A percentile compares a stretch with the other conserved stretches of the same genome.
These are phyloP conservation scores for Globisporangium splendens DNA, from an alignment of 352 stramenopile genomes.

Conservation along the genomic window DNA sequence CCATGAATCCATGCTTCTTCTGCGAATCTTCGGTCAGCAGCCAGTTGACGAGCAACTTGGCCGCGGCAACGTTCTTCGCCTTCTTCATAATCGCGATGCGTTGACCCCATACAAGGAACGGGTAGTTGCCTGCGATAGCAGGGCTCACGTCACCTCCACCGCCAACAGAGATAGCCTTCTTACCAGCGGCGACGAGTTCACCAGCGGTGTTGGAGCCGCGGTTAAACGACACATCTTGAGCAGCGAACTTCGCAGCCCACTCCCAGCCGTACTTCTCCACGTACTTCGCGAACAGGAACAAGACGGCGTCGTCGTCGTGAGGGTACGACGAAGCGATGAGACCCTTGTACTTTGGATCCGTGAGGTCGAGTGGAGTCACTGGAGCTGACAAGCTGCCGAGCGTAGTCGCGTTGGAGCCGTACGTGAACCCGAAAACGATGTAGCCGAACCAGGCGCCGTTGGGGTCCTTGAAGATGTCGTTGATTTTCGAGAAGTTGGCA, in stretches of 20 bases:
- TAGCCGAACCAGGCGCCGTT: slow-evolving; percentile 34
- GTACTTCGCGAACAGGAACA: slow-evolving; percentile 46
- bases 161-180: slow-evolving; percentile 30
- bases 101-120: slow-evolving; percentile 41
- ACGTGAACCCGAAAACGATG: slow-evolving; percentile 40
- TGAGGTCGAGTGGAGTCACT: slow-evolving; percentile 24
- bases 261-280: slow-evolving; percentile 54
- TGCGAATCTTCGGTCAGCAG: slow-evolving; percentile 41
- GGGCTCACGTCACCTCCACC: background rate
- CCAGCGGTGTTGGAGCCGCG: slow-evolving; percentile 29
- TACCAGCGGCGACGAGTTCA: slow-evolving; percentile 20
- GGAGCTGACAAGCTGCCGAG: slow-evolving; percentile 10
- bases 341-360: slow-evolving; percentile 28
- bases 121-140: slow-evolving; percentile 3
- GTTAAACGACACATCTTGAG: slow-evolving; percentile 33
- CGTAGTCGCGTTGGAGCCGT: slow-evolving; percentile 27
- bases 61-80: slow-evolving; percentile 40
- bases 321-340: slow-evolving; percentile 47
- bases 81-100: slow-evolving; percentile 57
- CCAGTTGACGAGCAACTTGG: slow-evolving; percentile 65
- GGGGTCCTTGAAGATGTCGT: slow-evolving; percentile 34
- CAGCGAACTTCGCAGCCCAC: slow-evolving; percentile 37
- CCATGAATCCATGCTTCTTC: slow-evolving; percentile 25
- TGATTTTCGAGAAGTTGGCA: slow-evolving; percentile 46
- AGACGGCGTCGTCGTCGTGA: slow-evolving; percentile 42